Conservation (phyloP, 2,329 filamentous ascomycete species). For the Botrytis byssoidea region DNA sequence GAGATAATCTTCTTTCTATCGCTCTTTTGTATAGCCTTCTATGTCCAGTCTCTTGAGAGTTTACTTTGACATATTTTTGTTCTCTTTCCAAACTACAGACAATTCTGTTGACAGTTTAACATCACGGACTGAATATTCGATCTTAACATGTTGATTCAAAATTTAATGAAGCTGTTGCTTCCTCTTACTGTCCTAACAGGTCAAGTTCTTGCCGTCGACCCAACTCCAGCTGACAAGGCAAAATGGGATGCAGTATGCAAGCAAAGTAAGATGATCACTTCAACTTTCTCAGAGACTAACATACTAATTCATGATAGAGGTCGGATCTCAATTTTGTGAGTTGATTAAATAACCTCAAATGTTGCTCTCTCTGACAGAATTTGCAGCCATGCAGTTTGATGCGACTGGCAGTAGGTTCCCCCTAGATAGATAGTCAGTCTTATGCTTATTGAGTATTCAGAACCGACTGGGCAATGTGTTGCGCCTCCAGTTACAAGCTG, state of each 20-base stretch:
- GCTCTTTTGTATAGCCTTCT: slow-evolving; percentile 4
- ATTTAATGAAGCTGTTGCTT: background rate
- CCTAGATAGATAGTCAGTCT: too few relatives aligned
- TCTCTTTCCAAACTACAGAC: background rate
- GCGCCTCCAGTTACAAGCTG: slow-evolving; percentile 4
- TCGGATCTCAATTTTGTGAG: slow-evolving; percentile 12
- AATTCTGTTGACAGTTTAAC: background rate
- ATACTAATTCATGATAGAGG: slow-evolving; percentile 1
- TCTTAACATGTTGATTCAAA: slow-evolving; percentile 4
- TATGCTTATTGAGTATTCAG: background rate
- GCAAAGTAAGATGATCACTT: background rate
- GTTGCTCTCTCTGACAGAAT: background rate
- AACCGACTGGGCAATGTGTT: slow-evolving; percentile 8
- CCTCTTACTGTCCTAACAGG: slow-evolving; percentile 1
- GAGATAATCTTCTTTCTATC: background rate
- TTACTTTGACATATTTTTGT: background rate
- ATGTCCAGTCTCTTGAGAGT: slow-evolving; percentile 1
- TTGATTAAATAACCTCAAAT: background rate
- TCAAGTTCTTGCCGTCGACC: slow-evolving; percentile 8
- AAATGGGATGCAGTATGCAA: slow-evolving; percentile 15
- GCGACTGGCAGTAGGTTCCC: slow-evolving; percentile 4
- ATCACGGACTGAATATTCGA: background rate
- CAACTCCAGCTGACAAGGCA: slow-evolving; percentile 10
- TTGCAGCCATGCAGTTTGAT: slow-evolving; percentile 2
- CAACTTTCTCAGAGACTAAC: background rate